Base-by-base conservation (phyloP, 2,329 filamentous ascomycete species). In the Cytospora leucostoma region DNA sequence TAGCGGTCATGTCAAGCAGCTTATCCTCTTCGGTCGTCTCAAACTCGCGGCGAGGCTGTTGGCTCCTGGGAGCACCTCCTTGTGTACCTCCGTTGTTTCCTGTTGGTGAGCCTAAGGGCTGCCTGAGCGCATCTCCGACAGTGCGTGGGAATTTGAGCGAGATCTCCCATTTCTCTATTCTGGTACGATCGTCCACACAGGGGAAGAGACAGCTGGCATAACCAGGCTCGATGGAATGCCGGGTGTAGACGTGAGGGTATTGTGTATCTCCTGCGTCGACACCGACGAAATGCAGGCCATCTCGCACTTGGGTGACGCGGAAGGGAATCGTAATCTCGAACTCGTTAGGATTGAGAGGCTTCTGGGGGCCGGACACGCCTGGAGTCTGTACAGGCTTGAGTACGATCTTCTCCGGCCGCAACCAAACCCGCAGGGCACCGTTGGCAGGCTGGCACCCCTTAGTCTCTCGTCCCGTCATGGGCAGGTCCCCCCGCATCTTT, bases 191-290 rank as follows among this genome's bases (percentile, higher is more conserved):
- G 73, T 99, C 95, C 59, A 98, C 83, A 74, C 95, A 98, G 0
- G 95, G 95, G 71, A 99, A 99, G 33, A 98, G 86, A 69, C 89
- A 93, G 54, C 88, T 94, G 1, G 92, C 88, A 19, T 87, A 88
- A 35, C 93, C 93, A 0, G 92, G 87, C 66, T 91, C 88, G 50
- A 89, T 80, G 2, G 89, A 90, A 71, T 94, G 93, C 49, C 88
- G 89, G 0, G 94, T 96, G 74, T 96, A 99, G 56, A 91, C 88
- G 77, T 99, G 94, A 0, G 95, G 93, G 74, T 93, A 99, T 66
- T 93, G 86, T 62, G 82, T 82, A 73, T 97, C 94, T 57, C 88
- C 85, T 62, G 88, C 87, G 52, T 92, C 88, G 44, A 95, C 84
- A 4, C 95, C 93, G 17, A 96, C 91, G 76, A 97, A 99, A 65